These are phyloP conservation scores for Tulasnella sp. DNA, from an alignment of 768 basidiomycete genomes.

Conservation along the genomic window DNA sequence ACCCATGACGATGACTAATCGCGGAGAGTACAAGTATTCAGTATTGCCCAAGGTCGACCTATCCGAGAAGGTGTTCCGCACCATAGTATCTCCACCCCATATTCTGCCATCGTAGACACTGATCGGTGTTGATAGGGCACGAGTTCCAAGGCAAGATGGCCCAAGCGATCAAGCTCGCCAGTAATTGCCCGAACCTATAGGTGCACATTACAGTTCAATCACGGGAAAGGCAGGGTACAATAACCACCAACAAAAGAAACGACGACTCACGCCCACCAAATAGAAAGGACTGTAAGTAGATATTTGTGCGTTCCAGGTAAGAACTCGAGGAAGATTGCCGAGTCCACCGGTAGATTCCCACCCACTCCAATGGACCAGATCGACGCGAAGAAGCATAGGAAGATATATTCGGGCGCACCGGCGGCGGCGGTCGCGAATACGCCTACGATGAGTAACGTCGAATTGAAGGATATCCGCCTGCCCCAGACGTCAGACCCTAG, in stretches of 20 bases:
- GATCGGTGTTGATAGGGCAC: constrained; percentile 33
- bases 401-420: constrained; percentile 43
- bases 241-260: too few relatives aligned
- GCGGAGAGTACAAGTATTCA: too few relatives aligned
- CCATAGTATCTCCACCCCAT: too few relatives aligned
- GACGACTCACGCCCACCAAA: constrained; percentile 52
- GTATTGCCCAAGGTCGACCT: too few relatives aligned
- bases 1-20: constrained; percentile 60
- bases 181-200: constrained; percentile 45
- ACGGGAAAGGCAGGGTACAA: too few relatives aligned
- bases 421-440: constrained; percentile 56
- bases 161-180: constrained; percentile 59
- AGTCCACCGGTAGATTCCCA: constrained; percentile 65
- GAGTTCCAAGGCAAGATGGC: constrained; percentile 59
- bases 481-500: constrained; percentile 62
- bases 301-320: constrained; percentile 67
- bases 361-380: constrained; percentile 58
- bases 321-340: too few relatives aligned
- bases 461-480: constrained; percentile 53
- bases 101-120: constrained; percentile 42
- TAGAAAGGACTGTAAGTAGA: constrained; percentile 58
- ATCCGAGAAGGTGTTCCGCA: too few relatives aligned
- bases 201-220: background rate
- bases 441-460: constrained; percentile 57
- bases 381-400: constrained; percentile 35